Conservation (phyloP, 352 stramenopile genomes). For the Blastocystis sp. region DNA sequence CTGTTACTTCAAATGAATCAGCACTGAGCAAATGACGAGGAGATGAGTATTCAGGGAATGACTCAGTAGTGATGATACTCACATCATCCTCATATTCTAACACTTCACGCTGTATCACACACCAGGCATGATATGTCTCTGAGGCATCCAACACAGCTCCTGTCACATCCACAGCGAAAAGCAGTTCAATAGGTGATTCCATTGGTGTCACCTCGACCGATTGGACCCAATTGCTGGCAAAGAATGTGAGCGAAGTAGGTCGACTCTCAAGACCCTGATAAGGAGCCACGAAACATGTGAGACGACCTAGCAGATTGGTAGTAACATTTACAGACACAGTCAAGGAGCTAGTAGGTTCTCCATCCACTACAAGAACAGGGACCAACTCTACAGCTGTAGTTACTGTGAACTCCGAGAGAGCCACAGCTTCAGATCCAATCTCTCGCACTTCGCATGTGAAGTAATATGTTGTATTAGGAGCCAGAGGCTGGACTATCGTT, state of each 20-base stretch:
- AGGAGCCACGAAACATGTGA: constrained; percentile 25
- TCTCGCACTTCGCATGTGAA: not conserved
- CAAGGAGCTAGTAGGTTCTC: not conserved
- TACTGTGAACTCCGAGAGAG: not conserved
- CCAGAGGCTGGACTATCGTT: not conserved
- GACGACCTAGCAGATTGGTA: constrained; percentile 13
- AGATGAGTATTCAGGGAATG: not conserved
- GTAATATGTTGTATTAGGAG: not conserved
- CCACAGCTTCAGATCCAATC: not conserved
- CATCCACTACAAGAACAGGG: constrained; percentile 28
- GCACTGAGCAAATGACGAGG: not conserved
- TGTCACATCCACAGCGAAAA: constrained; percentile 1
- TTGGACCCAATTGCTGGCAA: not conserved
- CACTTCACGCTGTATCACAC: not conserved
- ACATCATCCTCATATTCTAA: not conserved
- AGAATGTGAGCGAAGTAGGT: not conserved
- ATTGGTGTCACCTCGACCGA: not conserved
- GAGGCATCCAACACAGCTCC: not conserved
- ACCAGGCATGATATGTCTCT: constrained; percentile 19
- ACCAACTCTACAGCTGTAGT: not conserved
- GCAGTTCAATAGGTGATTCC: not conserved
- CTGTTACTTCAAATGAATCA: not conserved
- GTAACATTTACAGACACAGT: not conserved
- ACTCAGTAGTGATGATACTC: not conserved
- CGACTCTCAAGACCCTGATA: not conserved